phyloP scores from a whole-genome alignment of 495 filamentous ascomycete species.

The Xylaria longipes region DNA sequence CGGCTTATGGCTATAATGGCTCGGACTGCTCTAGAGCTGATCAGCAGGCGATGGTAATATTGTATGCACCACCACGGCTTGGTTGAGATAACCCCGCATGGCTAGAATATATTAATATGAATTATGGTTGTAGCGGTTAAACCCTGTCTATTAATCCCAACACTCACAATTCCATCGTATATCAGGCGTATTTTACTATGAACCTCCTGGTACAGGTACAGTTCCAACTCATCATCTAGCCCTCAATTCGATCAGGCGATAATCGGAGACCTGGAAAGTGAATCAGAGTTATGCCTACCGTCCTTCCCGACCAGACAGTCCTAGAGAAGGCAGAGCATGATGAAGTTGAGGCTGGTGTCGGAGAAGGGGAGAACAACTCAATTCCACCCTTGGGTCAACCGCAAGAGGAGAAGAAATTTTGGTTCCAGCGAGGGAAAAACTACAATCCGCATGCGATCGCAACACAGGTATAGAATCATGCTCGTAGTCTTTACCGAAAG shows the following conservation, averaged over 20 bases:
- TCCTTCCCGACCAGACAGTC: conserved; percentile 23
- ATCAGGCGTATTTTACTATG: too few relatives aligned
- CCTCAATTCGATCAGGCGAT: not conserved
- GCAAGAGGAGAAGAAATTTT: conserved; percentile 47
- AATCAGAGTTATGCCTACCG: conserved; percentile 31
- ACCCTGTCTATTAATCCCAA: not conserved
- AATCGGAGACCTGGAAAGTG: not conserved
- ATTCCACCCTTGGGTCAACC: conserved; percentile 48
- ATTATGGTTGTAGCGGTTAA: not conserved
- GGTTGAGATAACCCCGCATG: conserved; percentile 7
- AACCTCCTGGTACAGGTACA: not conserved
- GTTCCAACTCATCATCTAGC: not conserved
- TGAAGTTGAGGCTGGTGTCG: conserved; percentile 24
- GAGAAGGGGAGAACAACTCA: conserved; percentile 29
- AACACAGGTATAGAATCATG: conserved; percentile 49
- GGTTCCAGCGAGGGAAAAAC: conserved; percentile 47
- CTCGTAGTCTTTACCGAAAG: not conserved
- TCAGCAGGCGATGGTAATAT: not conserved
- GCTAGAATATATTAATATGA: not conserved
- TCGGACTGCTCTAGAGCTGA: not conserved
- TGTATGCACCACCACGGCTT: not conserved
- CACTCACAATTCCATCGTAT: not conserved
- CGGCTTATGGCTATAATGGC: not conserved
- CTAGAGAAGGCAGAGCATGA: conserved; percentile 27
- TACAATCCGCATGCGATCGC: conserved; percentile 63